Evolutionary conservation across 768 basidiomycete species (phyloP).

Genomic region (Amanita muscaria): DNA sequence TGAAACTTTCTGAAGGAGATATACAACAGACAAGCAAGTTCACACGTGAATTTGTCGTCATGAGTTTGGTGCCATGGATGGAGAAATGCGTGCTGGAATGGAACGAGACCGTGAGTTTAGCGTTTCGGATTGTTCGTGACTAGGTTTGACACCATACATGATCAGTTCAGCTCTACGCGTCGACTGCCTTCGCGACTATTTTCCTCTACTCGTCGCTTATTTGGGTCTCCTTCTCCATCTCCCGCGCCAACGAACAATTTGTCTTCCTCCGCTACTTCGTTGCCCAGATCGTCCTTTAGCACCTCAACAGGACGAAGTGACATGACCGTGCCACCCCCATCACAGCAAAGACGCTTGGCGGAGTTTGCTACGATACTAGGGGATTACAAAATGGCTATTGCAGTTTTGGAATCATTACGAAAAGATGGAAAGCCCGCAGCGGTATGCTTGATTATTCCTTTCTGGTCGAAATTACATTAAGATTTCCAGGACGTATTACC

Average conservation of each 20-base stretch:
- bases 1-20: conserved; percentile 61
- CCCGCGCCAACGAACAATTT: conserved; percentile 31
- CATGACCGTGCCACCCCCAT: conserved; percentile 31
- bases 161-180: conserved; percentile 67
- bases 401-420: conserved; percentile 78
- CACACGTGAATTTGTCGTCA: conserved; percentile 78
- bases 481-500: conserved; percentile 70
- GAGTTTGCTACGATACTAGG: conserved; percentile 92
- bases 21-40: conserved; percentile 70
- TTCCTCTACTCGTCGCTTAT: conserved; percentile 76
- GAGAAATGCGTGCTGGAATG: conserved; percentile 89
- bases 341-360: conserved; percentile 80
- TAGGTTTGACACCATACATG: too few species aligned
- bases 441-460: conserved; percentile 39
- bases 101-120: conserved; percentile 67
- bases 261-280: conserved; percentile 34
- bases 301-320: conserved; percentile 18
- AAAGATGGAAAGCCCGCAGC: conserved; percentile 87
- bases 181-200: conserved; percentile 80
- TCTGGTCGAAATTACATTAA: background rate
- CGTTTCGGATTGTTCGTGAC: background rate
- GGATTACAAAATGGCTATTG: conserved; percentile 76
- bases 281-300: conserved; percentile 30
- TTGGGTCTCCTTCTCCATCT: conserved; percentile 53
- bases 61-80: conserved; percentile 94